Evolutionary conservation across 345 rosid species (phyloP).

Genomic region (Bruguiera gymnorhiza): DNA sequence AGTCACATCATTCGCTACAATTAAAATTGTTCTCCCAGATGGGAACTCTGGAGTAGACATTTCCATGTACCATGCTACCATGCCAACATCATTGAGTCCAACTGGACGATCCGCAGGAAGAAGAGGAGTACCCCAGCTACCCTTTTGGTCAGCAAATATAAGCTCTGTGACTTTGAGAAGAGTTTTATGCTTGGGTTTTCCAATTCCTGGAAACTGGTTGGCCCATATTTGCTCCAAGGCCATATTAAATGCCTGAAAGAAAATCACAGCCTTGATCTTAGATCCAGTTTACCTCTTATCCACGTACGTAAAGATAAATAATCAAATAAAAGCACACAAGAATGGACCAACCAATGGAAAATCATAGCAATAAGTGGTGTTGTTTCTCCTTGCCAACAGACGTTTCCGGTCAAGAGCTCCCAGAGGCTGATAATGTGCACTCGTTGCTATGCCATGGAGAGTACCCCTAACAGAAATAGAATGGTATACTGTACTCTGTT

Average conservation of each 20-base stretch:
- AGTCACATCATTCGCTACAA: slow-evolving; percentile 92
- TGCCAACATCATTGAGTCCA: slow-evolving; percentile 88
- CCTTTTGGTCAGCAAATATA: slow-evolving; percentile 60
- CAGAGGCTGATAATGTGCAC: slow-evolving; percentile 66
- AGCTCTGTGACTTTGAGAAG: slow-evolving; percentile 71
- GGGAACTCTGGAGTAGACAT: slow-evolving; percentile 93
- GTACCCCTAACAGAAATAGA: slow-evolving; percentile 59
- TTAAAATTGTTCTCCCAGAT: slow-evolving; percentile 74
- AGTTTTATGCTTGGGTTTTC: slow-evolving; percentile 47
- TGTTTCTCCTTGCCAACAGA: slow-evolving; percentile 72
- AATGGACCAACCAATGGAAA: slow-evolving; percentile 77
- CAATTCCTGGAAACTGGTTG: slow-evolving; percentile 47
- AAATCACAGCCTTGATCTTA: not conserved
- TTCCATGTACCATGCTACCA: slow-evolving; percentile 98
- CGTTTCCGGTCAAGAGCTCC: slow-evolving; percentile 79
- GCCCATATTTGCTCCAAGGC: slow-evolving; percentile 79
- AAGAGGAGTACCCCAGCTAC: slow-evolving; percentile 72
- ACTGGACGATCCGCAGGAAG: slow-evolving; percentile 53
- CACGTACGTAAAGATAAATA: not conserved
- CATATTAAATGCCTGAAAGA: slow-evolving; percentile 82
- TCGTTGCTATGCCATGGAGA: slow-evolving; percentile 61
- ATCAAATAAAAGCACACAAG: slow-evolving; percentile 7
- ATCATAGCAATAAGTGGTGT: slow-evolving; percentile 95
- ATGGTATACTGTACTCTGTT: slow-evolving; percentile 58
- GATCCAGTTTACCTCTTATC: not conserved